These are phyloP conservation scores for Leptographium flavum DNA, from an alignment of 2,329 filamentous ascomycete genomes.

Conservation along the genomic window DNA sequence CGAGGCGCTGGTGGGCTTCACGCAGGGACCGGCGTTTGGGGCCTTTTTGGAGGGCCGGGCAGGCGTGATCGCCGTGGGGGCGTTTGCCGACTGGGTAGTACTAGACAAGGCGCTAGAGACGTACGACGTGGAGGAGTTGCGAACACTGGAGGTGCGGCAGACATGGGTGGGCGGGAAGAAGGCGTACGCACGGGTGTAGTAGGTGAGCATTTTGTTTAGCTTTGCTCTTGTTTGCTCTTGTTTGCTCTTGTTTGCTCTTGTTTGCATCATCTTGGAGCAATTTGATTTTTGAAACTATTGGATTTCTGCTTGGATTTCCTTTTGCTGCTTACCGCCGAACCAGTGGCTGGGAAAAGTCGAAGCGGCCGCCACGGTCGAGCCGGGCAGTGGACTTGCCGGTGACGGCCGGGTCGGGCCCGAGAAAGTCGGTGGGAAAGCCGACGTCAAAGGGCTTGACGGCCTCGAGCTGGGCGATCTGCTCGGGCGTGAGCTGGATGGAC, in stretches of 20 bases:
- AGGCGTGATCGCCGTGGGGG: slow-evolving; percentile 44
- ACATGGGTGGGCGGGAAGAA: slow-evolving; percentile 51
- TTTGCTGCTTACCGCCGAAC: not conserved
- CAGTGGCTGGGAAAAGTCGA: slow-evolving; percentile 7
- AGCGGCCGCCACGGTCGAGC: not conserved
- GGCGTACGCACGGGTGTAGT: slow-evolving; percentile 29
- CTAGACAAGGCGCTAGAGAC: slow-evolving; percentile 41
- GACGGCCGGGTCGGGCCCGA: slow-evolving; percentile 17
- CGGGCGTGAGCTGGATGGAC: slow-evolving; percentile 29
- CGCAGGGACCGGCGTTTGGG: slow-evolving; percentile 41
- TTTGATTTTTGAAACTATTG: no score
- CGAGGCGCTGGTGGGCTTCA: slow-evolving; percentile 49
- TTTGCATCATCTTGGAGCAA: no score
- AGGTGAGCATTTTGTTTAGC: no score
- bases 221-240: no score
- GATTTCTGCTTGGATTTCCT: no score
- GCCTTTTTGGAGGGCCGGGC: slow-evolving; percentile 44
- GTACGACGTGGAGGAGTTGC: slow-evolving; percentile 33
- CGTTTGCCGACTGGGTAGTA: slow-evolving; percentile 59
- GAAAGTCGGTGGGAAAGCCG: slow-evolving; percentile 36
- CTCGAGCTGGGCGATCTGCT: slow-evolving; percentile 42
- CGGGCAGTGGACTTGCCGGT: slow-evolving; percentile 1
- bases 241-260: no score
- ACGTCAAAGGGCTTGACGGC: slow-evolving; percentile 34
- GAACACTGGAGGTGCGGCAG: slow-evolving; percentile 42